Conservation (phyloP, 2,329 filamentous ascomycete species). For the Ambrosiella xylebori region DNA sequence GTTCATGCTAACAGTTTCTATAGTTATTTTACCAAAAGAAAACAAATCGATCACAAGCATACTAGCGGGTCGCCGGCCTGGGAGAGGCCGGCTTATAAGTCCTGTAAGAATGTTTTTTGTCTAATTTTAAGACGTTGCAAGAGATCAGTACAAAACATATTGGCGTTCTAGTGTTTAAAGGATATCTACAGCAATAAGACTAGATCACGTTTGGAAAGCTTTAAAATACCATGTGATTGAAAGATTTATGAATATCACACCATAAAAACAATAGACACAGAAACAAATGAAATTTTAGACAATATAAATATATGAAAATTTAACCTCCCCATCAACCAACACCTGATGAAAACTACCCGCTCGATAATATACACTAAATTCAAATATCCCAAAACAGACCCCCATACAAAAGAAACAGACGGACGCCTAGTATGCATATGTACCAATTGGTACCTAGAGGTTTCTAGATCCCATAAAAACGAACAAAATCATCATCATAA, state of each 20-base stretch:
- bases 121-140: too few relatives aligned
- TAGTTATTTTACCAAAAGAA: slow-evolving; percentile 51
- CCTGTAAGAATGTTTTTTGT: too few relatives aligned
- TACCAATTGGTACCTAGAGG: background rate
- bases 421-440: slow-evolving; percentile 2
- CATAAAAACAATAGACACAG: background rate
- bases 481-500: slow-evolving; percentile 1
- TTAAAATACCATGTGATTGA: background rate
- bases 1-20: slow-evolving; percentile 17
- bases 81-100: slow-evolving; percentile 14
- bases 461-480: background rate
- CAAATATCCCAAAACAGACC: background rate
- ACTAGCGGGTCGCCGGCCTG: slow-evolving; percentile 33
- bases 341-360: too few relatives aligned
- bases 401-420: background rate
- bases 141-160: too few relatives aligned
- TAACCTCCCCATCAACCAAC: too few relatives aligned
- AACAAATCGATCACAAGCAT: slow-evolving; percentile 40
- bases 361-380: background rate
- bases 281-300: background rate
- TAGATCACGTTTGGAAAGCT: background rate
- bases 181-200: too few relatives aligned
- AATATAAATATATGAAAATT: background rate
- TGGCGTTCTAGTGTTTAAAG: background rate
- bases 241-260: background rate